Evolutionary conservation across 768 basidiomycete species (phyloP).

Genomic region (Agaricus bisporus): DNA sequence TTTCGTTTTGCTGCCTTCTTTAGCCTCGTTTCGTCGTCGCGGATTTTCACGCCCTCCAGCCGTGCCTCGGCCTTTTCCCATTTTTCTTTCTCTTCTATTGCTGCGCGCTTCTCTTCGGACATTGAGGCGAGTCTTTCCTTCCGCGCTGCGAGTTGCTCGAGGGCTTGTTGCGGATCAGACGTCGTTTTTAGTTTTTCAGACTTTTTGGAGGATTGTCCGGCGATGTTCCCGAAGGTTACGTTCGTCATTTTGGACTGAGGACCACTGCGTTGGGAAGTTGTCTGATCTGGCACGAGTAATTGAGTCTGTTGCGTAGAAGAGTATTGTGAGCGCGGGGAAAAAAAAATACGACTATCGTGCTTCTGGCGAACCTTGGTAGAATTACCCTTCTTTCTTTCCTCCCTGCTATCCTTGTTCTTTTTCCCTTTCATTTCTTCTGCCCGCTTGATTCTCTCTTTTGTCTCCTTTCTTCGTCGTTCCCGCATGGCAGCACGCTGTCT

Average conservation of each 20-base stretch:
- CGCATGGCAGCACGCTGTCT: conserved; percentile 74
- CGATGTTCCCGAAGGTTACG: conserved; percentile 62
- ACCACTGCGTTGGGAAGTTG: conserved; percentile 18
- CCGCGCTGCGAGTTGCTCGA: conserved; percentile 70
- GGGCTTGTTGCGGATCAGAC: conserved; percentile 81
- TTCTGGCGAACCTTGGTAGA: conserved; percentile 44
- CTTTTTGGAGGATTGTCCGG: conserved; percentile 49
- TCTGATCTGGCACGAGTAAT: conserved; percentile 60
- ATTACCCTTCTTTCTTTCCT: conserved; percentile 34
- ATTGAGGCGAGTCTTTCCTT: conserved; percentile 73
- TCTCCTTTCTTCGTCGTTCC: conserved; percentile 80
- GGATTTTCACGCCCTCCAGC: conserved; percentile 86
- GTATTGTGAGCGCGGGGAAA: background rate
- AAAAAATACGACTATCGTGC: background rate
- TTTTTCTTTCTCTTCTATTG: conserved; percentile 73
- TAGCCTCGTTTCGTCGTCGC: conserved; percentile 75
- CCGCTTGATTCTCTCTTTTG: conserved; percentile 70
- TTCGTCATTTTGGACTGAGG: conserved; percentile 44
- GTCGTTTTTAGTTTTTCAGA: conserved; percentile 55
- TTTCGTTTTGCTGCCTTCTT: conserved; percentile 93
- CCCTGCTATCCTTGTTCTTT: conserved; percentile 27
- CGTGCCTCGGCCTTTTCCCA: conserved; percentile 90
- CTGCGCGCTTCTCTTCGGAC: conserved; percentile 79
- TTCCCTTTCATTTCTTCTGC: conserved; percentile 55
- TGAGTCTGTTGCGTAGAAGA: conserved; percentile 43